Evolutionary conservation across 164 flowering plant species (phyloP), one percentile per base, ranked within the genome.

Genomic region (Umbellularia californica): DNA sequence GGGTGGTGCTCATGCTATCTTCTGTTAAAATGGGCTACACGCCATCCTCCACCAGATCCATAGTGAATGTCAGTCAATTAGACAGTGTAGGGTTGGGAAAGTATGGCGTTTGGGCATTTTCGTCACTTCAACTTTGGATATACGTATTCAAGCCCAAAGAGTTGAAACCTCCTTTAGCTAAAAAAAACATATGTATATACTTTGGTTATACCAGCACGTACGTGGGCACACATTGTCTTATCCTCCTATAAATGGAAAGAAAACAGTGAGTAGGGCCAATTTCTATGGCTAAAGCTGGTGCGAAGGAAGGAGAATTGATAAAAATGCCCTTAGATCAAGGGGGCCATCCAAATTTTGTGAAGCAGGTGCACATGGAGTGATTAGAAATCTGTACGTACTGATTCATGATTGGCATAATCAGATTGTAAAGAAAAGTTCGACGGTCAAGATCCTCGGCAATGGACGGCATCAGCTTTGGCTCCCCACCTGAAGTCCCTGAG

Each of bases 401-500:
- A 80, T 89, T 92, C 81, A 92, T 84, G 70, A 94, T 85, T 13
- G 97, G 97, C 89, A 90, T 86, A 76, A 90, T 81, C 52, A 94
- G 90, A 76, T 86, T 89, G 69, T 92, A 94, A 17, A 93, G 62
- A 74, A 86, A 89, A 33, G 95, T 88, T 67, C 95, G 82, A 15
- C 97, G 91, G 72, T 92, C 91, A 10, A 88, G 86, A 76, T 94
- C 95, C 68, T 92, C 94, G 5, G 87, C 88, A 5, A 87, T 92
- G 5, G 97, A 79, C 12, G 98, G 98, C 92, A 90, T 86, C 83
- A 94, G 71, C 81, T 92, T 94, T 6, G 88, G 91, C 83, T 87
- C 93, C 71, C 98, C 97, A 23, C 81, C 96, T 0, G 97, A 90
- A 20, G 98, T 94, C 66, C 98, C 98, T 1, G 96, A 94, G 71